Conservation (phyloP, 306 rosid genomes). For the Casuarina glauca region DNA sequence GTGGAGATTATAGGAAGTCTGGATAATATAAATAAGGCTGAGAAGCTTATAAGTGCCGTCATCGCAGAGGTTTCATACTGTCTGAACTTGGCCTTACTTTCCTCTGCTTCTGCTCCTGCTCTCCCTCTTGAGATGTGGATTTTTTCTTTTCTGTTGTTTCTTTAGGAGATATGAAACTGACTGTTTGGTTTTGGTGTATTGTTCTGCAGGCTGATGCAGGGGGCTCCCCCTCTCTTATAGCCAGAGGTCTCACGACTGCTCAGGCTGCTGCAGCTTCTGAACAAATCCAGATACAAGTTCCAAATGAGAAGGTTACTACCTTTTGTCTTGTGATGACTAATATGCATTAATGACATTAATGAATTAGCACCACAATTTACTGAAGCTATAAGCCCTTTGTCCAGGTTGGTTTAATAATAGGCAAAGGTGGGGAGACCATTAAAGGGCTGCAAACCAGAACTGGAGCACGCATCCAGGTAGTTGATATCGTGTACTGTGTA, state of each 20-base stretch:
- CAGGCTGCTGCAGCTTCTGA: constrained; percentile 77
- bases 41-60: constrained; percentile 83
- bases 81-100: constrained; percentile 1
- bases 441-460: constrained; percentile 88
- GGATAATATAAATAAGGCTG: constrained; percentile 83
- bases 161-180: background rate
- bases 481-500: constrained; percentile 41
- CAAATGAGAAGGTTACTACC: constrained; percentile 78
- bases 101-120: background rate
- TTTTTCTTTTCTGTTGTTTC: background rate
- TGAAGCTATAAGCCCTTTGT: constrained; percentile 10
- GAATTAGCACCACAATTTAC: background rate
- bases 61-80: constrained; percentile 71
- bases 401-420: constrained; percentile 97
- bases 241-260: constrained; percentile 79
- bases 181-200: constrained; percentile 15
- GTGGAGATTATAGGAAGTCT: constrained; percentile 82
- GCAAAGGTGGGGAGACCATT: constrained; percentile 97
- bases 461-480: constrained; percentile 99
- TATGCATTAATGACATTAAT: background rate
- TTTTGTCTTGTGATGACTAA: constrained; percentile 17
- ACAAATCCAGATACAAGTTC: constrained; percentile 95
- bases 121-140: background rate
- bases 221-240: constrained; percentile 95
- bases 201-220: constrained; percentile 94